A percentile compares a stretch with the other conserved stretches of the same genome.
phyloP scores from a whole-genome alignment of 1,284 basidiomycete genomes.

The Tremellales sp. region DNA sequence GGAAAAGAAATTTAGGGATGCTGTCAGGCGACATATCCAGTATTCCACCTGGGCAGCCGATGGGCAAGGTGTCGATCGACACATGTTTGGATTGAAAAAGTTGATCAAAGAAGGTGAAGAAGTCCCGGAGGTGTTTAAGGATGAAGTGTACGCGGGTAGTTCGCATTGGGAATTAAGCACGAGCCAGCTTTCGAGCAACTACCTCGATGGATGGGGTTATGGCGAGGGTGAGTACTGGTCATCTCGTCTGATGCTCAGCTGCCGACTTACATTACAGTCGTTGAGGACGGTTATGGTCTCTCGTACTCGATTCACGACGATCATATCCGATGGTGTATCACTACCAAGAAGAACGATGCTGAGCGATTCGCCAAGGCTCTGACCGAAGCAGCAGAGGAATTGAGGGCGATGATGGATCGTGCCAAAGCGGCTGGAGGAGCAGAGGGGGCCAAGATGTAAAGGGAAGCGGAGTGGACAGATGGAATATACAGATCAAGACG shows the following conservation, averaged over 20 bases:
- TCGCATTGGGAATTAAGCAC: slow-evolving; percentile 92
- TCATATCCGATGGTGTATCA: slow-evolving; percentile 89
- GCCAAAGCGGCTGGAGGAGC: slow-evolving; percentile 48
- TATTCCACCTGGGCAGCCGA: slow-evolving; percentile 90
- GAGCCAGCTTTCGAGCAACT: slow-evolving; percentile 76
- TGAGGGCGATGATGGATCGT: slow-evolving; percentile 67
- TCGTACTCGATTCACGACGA: slow-evolving; percentile 87
- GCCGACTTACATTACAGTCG: slow-evolving; percentile 54
- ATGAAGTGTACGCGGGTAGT: slow-evolving; percentile 66
- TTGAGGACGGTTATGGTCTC: slow-evolving; percentile 87
- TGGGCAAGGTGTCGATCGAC: slow-evolving; percentile 91
- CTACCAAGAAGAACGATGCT: slow-evolving; percentile 66
- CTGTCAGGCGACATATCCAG: slow-evolving; percentile 75
- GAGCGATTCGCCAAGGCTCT: slow-evolving; percentile 64
- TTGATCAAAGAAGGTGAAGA: slow-evolving; percentile 70
- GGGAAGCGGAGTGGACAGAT: not conserved
- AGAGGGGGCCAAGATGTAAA: slow-evolving; percentile 23
- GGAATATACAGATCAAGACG: not conserved
- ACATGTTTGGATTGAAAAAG: slow-evolving; percentile 90
- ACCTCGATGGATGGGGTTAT: slow-evolving; percentile 93
- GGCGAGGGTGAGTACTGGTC: slow-evolving; percentile 67
- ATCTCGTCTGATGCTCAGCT: not conserved
- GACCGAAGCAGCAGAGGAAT: slow-evolving; percentile 73
- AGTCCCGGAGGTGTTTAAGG: slow-evolving; percentile 72
- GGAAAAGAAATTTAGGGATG: slow-evolving; percentile 68